Conservation (phyloP, 352 stramenopile genomes). For the Globisporangium abappressorium region DNA sequence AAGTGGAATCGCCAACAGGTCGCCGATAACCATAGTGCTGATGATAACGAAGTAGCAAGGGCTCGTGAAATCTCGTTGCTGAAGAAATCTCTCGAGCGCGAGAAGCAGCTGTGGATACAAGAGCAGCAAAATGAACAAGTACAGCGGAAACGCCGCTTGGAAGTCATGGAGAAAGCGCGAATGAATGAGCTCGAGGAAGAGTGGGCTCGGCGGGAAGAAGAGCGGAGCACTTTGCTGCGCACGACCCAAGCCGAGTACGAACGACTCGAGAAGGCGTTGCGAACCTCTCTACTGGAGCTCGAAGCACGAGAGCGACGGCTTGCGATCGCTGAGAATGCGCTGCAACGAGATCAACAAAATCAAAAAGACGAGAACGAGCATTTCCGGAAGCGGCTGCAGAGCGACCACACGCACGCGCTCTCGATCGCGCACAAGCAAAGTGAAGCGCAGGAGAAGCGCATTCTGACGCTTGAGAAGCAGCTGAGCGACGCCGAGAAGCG, state of each 20-base stretch:
- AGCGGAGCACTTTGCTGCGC: constrained; percentile 52
- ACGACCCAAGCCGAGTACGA: constrained; percentile 66
- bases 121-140: constrained; percentile 46
- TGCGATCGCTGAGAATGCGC: constrained; percentile 38
- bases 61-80: constrained; percentile 24
- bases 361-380: constrained; percentile 58
- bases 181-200: constrained; percentile 81
- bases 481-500: constrained; percentile 44
- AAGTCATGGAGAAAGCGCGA: constrained; percentile 51
- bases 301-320: constrained; percentile 64
- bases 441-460: constrained; percentile 46
- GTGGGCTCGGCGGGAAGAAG: constrained; percentile 75
- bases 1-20: background rate
- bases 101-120: constrained; percentile 40
- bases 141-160: constrained; percentile 53
- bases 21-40: background rate
- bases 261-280: constrained; percentile 56
- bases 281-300: constrained; percentile 49
- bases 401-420: constrained; percentile 53
- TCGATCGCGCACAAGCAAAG: constrained; percentile 56
- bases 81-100: constrained; percentile 30
- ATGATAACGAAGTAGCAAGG: constrained; percentile 7
- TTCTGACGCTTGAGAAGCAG: constrained; percentile 38
- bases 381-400: constrained; percentile 52
- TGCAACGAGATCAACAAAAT: constrained; percentile 54